phyloP scores from a whole-genome alignment of 2,329 filamentous ascomycete genomes.

The Colletotrichum endophyticum region DNA sequence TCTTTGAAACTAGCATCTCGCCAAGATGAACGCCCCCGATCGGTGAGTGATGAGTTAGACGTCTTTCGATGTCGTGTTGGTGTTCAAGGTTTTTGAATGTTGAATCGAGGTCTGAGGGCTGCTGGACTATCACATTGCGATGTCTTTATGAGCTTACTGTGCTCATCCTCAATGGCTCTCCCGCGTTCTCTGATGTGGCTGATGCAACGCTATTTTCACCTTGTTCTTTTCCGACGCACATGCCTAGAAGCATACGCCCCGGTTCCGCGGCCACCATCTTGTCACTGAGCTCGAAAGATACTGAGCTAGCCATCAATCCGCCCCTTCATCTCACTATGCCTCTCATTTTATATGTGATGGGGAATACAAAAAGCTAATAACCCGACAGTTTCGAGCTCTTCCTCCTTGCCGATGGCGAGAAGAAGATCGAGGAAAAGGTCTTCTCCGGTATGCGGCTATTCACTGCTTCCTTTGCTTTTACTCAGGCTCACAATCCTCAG shows the following conservation, averaged over 20 bases:
- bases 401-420: conserved; percentile 84
- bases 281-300: neutral
- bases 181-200: neutral
- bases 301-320: neutral
- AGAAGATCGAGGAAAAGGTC: conserved; percentile 87
- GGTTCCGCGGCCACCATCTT: neutral
- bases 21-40: conserved; percentile 61
- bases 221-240: neutral
- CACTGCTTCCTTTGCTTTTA: neutral
- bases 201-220: neutral
- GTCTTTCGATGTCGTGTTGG: neutral
- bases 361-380: neutral
- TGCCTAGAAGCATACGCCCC: neutral
- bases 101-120: neutral
- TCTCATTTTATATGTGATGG: neutral
- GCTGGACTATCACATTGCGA: neutral
- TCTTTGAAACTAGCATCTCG: neutral
- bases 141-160: neutral
- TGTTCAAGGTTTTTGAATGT: neutral
- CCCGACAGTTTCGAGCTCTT: conserved; percentile 85
- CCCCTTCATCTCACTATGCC: neutral
- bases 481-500: conserved; percentile 45
- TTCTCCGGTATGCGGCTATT: conserved; percentile 77
- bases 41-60: conserved; percentile 43
- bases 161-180: neutral